Base-by-base conservation (phyloP, 1,139 yeast species). In the Hemisphaericaspora xylanilytica region DNA sequence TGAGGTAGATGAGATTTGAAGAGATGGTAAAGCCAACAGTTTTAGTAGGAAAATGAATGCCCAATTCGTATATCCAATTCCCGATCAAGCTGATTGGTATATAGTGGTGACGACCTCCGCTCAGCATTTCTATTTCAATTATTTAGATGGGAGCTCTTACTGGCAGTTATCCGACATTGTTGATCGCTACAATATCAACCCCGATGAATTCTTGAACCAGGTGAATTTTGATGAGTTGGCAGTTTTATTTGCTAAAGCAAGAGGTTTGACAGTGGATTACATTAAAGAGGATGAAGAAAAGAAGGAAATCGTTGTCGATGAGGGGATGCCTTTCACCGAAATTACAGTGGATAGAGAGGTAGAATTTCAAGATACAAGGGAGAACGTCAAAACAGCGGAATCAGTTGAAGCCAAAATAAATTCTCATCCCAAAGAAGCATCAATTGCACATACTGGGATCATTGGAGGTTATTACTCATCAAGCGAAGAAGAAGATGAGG, bases 111-210 rank as follows among this genome's bases (percentile, higher is more conserved):
- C 68, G 2, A 46, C 56, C 20, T 47, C 45, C 2, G 59, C 56
- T 0, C 33, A 42, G 15, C 73, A 67, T 45, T 67, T 65, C 42
- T 67, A 66, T 49, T 66, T 53, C 43, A 56, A 65, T 44, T 37
- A 43, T 10, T 32, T 22, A 1, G 43, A 50, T 13, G 45, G 46
- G 20, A 28, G 38, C 16, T 56, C 70, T 4, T 63, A 52, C 37
- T 67, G 73, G 73, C 71, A 65, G 48, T 46, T 66, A 29, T 36
- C 50, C 24, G 70, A 66, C 35, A 28, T 64, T 14, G 45, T 44
- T 16, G 43, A 42, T 9, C 37, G 33, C 6, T 47, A 48, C 38
- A 47, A 38, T n/a, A 46, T 51, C 3, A 52, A 53, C 28, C 39
- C 52, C 43, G 52, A 51, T 13, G 41, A 33, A 29, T 49, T 60